Evolutionary conservation across 2,329 filamentous ascomycete species (phyloP).

Genomic region (Pestalotiopsis sp.): DNA sequence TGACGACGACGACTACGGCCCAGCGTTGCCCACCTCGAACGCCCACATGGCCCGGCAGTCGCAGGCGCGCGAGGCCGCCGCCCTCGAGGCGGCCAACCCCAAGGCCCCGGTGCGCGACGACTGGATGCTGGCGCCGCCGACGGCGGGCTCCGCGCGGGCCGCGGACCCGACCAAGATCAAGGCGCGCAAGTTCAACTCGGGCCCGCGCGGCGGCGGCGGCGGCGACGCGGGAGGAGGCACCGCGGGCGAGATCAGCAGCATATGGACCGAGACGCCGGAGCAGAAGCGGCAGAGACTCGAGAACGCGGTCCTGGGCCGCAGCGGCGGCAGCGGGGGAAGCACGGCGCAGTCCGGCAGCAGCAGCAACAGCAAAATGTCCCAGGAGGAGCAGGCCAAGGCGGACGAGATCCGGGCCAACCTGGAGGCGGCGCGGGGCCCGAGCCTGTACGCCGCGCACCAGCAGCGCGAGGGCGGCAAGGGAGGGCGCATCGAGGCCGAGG

Average conservation of each 20-base stretch:
- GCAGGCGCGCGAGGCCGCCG: constrained; percentile 27
- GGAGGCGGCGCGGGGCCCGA: constrained; percentile 57
- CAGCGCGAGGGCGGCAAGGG: constrained; percentile 22
- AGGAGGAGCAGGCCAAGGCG: constrained; percentile 60
- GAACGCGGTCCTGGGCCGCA: constrained; percentile 79
- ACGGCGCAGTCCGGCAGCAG: constrained; percentile 44
- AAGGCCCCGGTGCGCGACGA: constrained; percentile 71
- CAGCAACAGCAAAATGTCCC: constrained; percentile 30
- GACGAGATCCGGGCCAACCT: constrained; percentile 50
- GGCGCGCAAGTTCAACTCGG: constrained; percentile 80
- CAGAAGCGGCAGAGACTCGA: constrained; percentile 81
- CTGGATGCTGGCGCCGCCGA: constrained; percentile 79
- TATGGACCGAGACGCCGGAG: constrained; percentile 92
- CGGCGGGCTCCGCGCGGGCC: constrained; percentile 54
- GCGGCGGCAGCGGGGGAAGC: constrained; percentile 40
- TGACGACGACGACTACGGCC: constrained; percentile 62
- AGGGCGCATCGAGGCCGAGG: constrained; percentile 58
- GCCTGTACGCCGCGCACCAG: constrained; percentile 62
- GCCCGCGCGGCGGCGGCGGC: constrained; percentile 43
- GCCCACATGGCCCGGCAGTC: constrained; percentile 29
- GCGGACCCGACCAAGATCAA: constrained; percentile 84
- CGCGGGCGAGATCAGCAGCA: constrained; percentile 59
- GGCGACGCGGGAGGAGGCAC: constrained; percentile 29
- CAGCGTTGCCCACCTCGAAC: constrained; percentile 54
- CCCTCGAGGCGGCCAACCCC: constrained; percentile 34